phyloP scores from a whole-genome alignment of 2,329 filamentous ascomycete species.

The Aspergillus sp. region DNA sequence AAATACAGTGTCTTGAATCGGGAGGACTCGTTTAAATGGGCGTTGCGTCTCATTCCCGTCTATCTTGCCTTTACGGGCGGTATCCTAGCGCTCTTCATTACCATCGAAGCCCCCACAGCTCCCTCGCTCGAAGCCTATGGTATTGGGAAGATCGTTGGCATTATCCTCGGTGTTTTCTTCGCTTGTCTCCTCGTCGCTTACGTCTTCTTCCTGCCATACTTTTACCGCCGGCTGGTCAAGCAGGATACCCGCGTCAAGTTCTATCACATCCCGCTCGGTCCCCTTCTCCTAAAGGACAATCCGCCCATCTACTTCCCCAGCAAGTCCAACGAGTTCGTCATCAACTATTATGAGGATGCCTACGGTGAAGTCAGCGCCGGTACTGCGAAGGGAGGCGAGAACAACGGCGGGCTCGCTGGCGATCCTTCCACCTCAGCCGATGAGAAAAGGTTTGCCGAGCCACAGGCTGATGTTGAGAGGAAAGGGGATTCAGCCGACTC shows the following conservation, averaged over 20 bases:
- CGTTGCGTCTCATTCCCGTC: constrained; percentile 37
- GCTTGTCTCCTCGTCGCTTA: neutral
- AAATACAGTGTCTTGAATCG: constrained; percentile 40
- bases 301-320: constrained; percentile 28
- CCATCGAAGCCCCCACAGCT: constrained; percentile 25
- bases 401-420: neutral
- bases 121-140: neutral
- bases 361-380: neutral
- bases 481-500: neutral
- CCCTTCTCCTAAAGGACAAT: constrained; percentile 25
- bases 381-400: neutral
- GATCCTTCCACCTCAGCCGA: neutral
- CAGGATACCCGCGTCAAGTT: neutral
- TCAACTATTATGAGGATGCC: constrained; percentile 23
- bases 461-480: neutral
- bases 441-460: too few relatives aligned
- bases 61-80: constrained; percentile 39
- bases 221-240: neutral
- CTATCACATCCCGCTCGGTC: constrained; percentile 21
- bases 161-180: neutral
- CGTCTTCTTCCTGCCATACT: neutral
- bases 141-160: neutral
- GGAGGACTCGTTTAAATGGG: constrained; percentile 37
- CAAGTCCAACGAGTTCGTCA: constrained; percentile 22
- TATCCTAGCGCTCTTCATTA: constrained; percentile 46